These are phyloP conservation scores for Bifiguratus adelaidae DNA, from an alignment of 192 early-diverging fungal genomes.

Conservation along the genomic window DNA sequence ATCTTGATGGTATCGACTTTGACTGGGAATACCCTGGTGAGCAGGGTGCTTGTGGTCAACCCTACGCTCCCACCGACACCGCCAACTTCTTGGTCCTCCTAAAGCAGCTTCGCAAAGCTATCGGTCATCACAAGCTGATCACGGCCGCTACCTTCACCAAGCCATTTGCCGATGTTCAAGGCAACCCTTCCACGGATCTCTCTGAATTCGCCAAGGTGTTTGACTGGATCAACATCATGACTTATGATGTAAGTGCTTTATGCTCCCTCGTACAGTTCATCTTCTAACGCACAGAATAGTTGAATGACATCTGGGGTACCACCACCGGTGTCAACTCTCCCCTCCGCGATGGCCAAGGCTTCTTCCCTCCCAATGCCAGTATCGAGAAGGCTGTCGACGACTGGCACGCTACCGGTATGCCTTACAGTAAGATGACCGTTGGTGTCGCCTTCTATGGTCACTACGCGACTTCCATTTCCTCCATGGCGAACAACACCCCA, in stretches of 20 bases:
- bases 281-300: slow-evolving; percentile 27
- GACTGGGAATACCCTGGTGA: slow-evolving; percentile 41
- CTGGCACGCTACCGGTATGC: slow-evolving; percentile 38
- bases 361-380: slow-evolving; percentile 4
- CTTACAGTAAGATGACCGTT: slow-evolving; percentile 26
- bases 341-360: slow-evolving; percentile 9
- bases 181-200: slow-evolving; percentile 26
- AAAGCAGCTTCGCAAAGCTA: slow-evolving; percentile 21
- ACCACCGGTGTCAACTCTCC: slow-evolving; percentile 40
- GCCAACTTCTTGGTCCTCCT: slow-evolving; percentile 40
- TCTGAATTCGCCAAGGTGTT: slow-evolving; percentile 23
- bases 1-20: slow-evolving; percentile 49
- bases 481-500: slow-evolving; percentile 2
- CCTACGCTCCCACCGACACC: slow-evolving; percentile 29
- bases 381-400: slow-evolving; percentile 20
- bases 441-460: slow-evolving; percentile 50
- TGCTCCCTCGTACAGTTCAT: background rate
- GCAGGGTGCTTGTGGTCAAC: background rate
- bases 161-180: slow-evolving; percentile 32
- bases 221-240: slow-evolving; percentile 37
- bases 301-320: slow-evolving; percentile 40
- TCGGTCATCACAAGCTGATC: slow-evolving; percentile 28
- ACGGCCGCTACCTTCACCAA: slow-evolving; percentile 36
- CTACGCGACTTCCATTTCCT: slow-evolving; percentile 14
- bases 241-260: background rate